phyloP scores from a whole-genome alignment of 768 basidiomycete species.

The Lactarius quietus region DNA sequence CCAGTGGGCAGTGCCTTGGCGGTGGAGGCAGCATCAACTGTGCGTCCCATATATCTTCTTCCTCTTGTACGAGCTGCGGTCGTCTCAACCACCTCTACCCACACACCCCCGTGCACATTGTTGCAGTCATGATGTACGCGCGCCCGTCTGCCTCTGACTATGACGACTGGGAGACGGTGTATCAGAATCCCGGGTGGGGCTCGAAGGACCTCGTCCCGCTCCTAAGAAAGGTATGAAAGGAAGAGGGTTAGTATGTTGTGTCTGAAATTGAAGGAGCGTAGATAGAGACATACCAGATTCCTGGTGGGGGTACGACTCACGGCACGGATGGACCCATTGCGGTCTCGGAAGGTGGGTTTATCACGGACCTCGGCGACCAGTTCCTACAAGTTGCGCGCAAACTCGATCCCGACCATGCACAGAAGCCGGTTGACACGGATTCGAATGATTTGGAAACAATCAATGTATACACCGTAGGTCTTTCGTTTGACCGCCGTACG shows the following conservation, averaged over 20 bases:
- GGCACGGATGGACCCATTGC: conserved; percentile 46
- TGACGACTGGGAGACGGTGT: conserved; percentile 48
- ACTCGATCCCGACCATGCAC: conserved; percentile 27
- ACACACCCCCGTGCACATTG: neutral
- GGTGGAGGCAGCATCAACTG: conserved; percentile 63
- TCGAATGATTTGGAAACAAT: conserved; percentile 27
- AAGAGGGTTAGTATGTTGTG: neutral
- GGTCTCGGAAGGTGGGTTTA: conserved; percentile 31
- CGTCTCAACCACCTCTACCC: neutral
- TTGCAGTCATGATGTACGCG: conserved; percentile 46
- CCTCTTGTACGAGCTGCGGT: neutral
- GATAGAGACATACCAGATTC: conserved; percentile 40
- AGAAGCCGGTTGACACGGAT: conserved; percentile 21
- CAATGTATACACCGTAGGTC: conserved; percentile 26
- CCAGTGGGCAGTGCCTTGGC: conserved; percentile 49
- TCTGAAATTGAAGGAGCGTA: conserved; percentile 13
- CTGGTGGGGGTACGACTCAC: conserved; percentile 36
- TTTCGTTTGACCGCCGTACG: no score
- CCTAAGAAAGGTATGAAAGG: conserved; percentile 46
- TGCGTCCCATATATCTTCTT: conserved; percentile 26
- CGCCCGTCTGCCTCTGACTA: conserved; percentile 60
- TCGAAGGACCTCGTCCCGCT: conserved; percentile 54
- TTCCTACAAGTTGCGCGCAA: conserved; percentile 29
- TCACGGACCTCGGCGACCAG: conserved; percentile 29
- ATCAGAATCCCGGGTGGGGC: conserved; percentile 59